Evolutionary conservation across 805 yeast species (phyloP).

Genomic region (Tetrapisispora namnaoensis): DNA sequence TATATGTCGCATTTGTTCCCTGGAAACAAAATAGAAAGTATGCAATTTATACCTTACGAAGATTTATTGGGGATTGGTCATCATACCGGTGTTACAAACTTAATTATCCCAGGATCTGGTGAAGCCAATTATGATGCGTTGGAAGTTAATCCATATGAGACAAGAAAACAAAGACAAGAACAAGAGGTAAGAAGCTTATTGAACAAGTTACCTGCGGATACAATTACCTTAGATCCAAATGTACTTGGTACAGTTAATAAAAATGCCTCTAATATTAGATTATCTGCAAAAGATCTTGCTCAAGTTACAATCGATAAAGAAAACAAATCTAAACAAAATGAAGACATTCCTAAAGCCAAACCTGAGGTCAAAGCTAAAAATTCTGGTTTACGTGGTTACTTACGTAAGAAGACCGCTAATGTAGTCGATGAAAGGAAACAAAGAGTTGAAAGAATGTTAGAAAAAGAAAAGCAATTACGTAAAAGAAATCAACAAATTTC

Average conservation of each 20-base stretch:
- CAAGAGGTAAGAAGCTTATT: conserved; percentile 76
- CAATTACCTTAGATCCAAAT: conserved; percentile 84
- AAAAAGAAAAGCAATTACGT: conserved; percentile 64
- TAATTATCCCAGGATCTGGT: conserved; percentile 93
- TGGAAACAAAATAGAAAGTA: conserved; percentile 58
- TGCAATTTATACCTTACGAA: conserved; percentile 84
- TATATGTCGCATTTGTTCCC: conserved; percentile 87
- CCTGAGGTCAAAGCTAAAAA: conserved; percentile 72
- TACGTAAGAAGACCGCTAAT: conserved; percentile 76
- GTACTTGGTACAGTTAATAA: conserved; percentile 77
- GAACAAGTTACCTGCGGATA: conserved; percentile 85
- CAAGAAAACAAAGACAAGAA: conserved; percentile 88
- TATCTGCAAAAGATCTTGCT: conserved; percentile 49
- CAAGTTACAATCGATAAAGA: conserved; percentile 32
- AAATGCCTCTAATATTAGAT: conserved; percentile 51
- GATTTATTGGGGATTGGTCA: conserved; percentile 93
- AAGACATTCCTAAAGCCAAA: conserved; percentile 45
- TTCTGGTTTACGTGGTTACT: conserved; percentile 68
- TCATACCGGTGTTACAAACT: conserved; percentile 62
- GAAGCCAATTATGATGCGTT: conserved; percentile 95
- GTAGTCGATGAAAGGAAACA: conserved; percentile 78
- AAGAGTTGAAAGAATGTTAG: conserved; percentile 64
- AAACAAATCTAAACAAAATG: conserved; percentile 32
- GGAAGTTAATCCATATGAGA: conserved; percentile 87
- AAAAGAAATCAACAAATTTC: conserved; percentile 37